phyloP scores from a whole-genome alignment of 495 filamentous ascomycete genomes.

The Aspergillus cristatus region DNA sequence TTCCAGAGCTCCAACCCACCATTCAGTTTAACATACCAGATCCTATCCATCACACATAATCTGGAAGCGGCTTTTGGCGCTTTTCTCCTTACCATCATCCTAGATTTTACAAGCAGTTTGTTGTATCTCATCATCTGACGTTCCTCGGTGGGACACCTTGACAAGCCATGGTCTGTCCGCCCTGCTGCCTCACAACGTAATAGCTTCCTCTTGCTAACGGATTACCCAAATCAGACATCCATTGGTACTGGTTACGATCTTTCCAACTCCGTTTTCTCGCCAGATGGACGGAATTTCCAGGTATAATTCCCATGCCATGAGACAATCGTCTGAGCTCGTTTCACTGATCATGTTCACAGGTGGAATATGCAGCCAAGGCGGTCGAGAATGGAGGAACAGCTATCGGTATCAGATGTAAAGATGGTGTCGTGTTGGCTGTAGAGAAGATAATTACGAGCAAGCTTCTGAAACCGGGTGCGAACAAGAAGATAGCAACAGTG shows the following conservation, averaged over 20 bases:
- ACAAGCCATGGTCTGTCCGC: constrained; percentile 27
- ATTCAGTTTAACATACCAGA: not conserved
- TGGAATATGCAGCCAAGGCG: constrained; percentile 97
- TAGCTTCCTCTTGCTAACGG: constrained; percentile 5
- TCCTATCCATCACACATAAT: not conserved
- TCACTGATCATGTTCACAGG: constrained; percentile 31
- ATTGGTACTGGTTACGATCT: constrained; percentile 99
- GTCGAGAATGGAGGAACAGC: constrained; percentile 97
- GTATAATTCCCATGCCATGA: constrained; percentile 22
- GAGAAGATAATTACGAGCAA: constrained; percentile 96
- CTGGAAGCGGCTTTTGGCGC: too few relatives aligned
- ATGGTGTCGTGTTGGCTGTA: constrained; percentile 90
- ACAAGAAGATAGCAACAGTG: constrained; percentile 91
- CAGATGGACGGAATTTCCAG: constrained; percentile 97
- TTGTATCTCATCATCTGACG: too few relatives aligned
- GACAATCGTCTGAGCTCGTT: not conserved
- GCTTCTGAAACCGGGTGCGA: constrained; percentile 83
- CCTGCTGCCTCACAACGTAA: constrained; percentile 2
- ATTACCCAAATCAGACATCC: constrained; percentile 59
- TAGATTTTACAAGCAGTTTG: too few relatives aligned
- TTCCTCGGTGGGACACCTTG: not conserved
- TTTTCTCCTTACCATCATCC: constrained; percentile 3
- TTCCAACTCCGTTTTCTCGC: constrained; percentile 97
- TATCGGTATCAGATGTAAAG: constrained; percentile 92
- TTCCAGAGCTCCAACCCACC: constrained; percentile 1